Conservation (phyloP, 2,329 filamentous ascomycete genomes). For the Teratosphaeria epicoccoides region DNA sequence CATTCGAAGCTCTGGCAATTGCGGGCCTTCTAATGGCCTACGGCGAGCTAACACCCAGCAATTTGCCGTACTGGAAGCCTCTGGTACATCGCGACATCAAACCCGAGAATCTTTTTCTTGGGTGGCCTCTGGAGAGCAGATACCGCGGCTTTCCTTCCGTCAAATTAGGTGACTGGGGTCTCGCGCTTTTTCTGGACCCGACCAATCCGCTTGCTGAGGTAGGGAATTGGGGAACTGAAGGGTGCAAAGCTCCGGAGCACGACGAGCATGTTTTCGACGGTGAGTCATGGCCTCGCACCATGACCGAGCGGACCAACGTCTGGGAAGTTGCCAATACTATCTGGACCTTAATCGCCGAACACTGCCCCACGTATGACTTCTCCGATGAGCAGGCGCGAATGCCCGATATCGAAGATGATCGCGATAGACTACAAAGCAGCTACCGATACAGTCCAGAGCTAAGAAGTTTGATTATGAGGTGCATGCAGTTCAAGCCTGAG, state of each 20-base stretch:
- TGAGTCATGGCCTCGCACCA: neutral
- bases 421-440: neutral
- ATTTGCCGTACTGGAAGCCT: neutral
- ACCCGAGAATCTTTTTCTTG: neutral
- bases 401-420: neutral
- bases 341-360: neutral
- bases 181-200: neutral
- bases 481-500: neutral
- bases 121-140: neutral
- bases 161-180: neutral
- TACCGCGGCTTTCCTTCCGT: neutral
- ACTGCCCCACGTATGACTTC: neutral
- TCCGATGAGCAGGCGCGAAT: neutral
- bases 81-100: neutral
- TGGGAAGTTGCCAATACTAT: neutral
- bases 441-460: neutral
- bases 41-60: neutral
- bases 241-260: neutral
- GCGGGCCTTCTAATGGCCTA: slow-evolving; percentile 1
- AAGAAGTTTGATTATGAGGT: neutral
- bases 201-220: neutral
- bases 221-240: neutral
- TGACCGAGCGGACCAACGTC: neutral
- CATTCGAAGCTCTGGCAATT: neutral
- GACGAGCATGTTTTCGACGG: neutral